These are phyloP conservation scores for Suhomyces vadensis DNA, from an alignment of 805 yeast species.

Conservation along the genomic window DNA sequence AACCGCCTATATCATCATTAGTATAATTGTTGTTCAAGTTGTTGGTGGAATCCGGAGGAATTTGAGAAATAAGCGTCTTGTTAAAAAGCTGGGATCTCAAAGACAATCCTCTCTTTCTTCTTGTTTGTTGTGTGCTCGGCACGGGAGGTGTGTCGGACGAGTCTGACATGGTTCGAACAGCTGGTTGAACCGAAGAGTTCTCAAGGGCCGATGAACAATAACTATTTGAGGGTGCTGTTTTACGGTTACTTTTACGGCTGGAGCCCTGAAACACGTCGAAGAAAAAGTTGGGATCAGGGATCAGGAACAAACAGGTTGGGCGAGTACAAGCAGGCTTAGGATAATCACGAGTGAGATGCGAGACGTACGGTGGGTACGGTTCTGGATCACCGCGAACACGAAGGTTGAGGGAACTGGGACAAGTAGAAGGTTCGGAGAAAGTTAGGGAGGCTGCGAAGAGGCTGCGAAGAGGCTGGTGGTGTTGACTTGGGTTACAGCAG, in stretches of 20 bases:
- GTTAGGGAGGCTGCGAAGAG: too few species aligned
- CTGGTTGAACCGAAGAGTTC: too few species aligned
- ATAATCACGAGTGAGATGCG: neutral
- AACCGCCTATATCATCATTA: neutral
- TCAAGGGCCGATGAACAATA: too few species aligned
- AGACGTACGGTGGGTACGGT: neutral
- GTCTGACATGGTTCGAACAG: neutral
- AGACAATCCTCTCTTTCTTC: constrained; percentile 64
- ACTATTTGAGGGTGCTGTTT: too few species aligned
- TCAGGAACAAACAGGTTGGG: too few species aligned
- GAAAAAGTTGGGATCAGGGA: neutral
- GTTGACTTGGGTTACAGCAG: too few species aligned
- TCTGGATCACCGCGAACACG: too few species aligned
- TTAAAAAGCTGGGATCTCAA: constrained; percentile 65
- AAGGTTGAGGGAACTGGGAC: too few species aligned
- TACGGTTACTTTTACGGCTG: too few species aligned
- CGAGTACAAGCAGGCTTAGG: too few species aligned
- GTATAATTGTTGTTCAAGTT: neutral
- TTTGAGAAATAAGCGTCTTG: constrained; percentile 26
- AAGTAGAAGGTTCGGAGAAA: too few species aligned
- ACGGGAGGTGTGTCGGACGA: neutral
- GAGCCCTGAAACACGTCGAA: neutral
- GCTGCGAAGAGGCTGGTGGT: too few species aligned
- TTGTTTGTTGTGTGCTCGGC: constrained; percentile 17
- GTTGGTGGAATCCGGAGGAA: neutral